Evolutionary conservation across 2,329 filamentous ascomycete genomes (phyloP).

Genomic region (Tolypocladium capitatum): DNA sequence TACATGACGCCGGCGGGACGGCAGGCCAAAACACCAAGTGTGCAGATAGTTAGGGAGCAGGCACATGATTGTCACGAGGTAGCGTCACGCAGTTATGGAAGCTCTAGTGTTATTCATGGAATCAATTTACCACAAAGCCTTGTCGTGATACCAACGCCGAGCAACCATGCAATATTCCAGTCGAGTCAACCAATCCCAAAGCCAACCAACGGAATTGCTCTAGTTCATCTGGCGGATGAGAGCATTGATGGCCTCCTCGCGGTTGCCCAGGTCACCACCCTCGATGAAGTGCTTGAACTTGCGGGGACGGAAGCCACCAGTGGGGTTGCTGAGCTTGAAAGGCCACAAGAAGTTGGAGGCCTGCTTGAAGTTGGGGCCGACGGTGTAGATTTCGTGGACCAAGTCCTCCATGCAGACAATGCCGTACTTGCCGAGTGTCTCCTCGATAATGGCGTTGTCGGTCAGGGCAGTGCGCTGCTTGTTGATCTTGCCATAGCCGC

Average conservation of each 20-base stretch:
- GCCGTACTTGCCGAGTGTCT: slow-evolving; percentile 92
- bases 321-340: slow-evolving; percentile 99
- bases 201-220: slow-evolving; percentile 6
- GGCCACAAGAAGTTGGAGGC: slow-evolving; percentile 99
- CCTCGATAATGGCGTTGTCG: slow-evolving; percentile 96
- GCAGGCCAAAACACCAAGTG: neutral
- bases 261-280: slow-evolving; percentile 97
- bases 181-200: slow-evolving; percentile 14
- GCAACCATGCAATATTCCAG: slow-evolving; percentile 23
- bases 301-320: slow-evolving; percentile 83
- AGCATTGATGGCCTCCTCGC: slow-evolving; percentile 94
- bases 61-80: neutral
- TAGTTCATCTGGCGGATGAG: slow-evolving; percentile 99
- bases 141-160: slow-evolving; percentile 28
- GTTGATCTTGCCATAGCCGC: slow-evolving; percentile 96
- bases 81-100: slow-evolving; percentile 12
- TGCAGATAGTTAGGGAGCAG: neutral
- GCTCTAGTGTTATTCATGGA: slow-evolving; percentile 26
- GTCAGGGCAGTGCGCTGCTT: slow-evolving; percentile 95
- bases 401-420: slow-evolving; percentile 99
- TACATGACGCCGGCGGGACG: neutral
- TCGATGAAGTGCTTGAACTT: slow-evolving; percentile 99
- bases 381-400: slow-evolving; percentile 97
- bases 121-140: slow-evolving; percentile 24
- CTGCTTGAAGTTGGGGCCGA: slow-evolving; percentile 99